Base-by-base conservation (phyloP, 768 basidiomycete species). In the Tulasnella sp. region DNA sequence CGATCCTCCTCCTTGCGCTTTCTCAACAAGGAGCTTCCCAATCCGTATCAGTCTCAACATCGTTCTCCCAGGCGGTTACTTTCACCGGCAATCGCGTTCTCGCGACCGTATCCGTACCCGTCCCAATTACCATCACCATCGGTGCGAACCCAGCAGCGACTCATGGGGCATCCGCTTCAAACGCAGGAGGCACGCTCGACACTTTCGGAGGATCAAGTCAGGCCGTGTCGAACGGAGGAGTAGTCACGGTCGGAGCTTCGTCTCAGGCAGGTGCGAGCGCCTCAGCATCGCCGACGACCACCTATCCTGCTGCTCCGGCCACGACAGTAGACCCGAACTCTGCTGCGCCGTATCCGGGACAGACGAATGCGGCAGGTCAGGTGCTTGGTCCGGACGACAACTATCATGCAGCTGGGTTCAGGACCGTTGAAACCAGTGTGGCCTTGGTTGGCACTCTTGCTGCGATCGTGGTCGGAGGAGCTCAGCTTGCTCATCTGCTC, bases 341-440 rank as follows among this genome's bases (percentile, higher is more conserved):
- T 22, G 59, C 37, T 39, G 71, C 71, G 19, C 71, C 71, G 22
- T 63, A 39, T 42, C 71, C 71, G 34, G 71, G 71, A 35, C 35
- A 37, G 71, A 72, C 59, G 36, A 52, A 52, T n/a, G n/a, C 9
- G 14, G 62, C n/a, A 4, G 71, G 71, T 22, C 36, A 40, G 19
- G n/a, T 26, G 5, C 35, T 72, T 26, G 71, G 71, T 36, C 71
- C 71, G 9, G 62, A 44, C 11, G 71, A 72, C 62, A 44, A 35
- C 62, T 72, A 72, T 29, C 34, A 66, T 26, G 71, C 62, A 4
- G 62, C 71, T 40, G 71, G 44, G 22, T 36, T 36, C 29, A 34
- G 52, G 39, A 62, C 71, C 12, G 37, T 39, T 17, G 71, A 72
- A 47, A 26, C 62, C n/a, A 62, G 71, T 17, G n/a, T 62, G 4